These are phyloP conservation scores for Epithele typhae DNA, from an alignment of 768 basidiomycete genomes.

Conservation along the genomic window DNA sequence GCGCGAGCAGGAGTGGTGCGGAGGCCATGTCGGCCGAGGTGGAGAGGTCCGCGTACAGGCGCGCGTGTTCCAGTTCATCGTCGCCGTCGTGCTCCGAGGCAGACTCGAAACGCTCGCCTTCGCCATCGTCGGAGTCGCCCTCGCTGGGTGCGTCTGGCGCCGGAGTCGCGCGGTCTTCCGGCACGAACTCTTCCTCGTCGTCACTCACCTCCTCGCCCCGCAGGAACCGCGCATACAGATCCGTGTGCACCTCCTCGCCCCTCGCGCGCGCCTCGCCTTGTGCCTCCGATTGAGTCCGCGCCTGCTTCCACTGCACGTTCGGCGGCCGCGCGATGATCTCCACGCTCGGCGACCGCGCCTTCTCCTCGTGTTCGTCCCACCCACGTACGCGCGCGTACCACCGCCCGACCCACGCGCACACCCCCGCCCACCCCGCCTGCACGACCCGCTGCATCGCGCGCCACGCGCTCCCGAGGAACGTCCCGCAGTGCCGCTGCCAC, in stretches of 20 bases:
- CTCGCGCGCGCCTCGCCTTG: neutral
- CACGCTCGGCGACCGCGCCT: neutral
- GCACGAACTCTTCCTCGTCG: conserved; percentile 40
- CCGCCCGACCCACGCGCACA: neutral
- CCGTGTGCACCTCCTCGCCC: conserved; percentile 28
- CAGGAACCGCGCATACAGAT: conserved; percentile 54
- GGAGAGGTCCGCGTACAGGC: conserved; percentile 53
- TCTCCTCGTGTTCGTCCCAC: too few species aligned
- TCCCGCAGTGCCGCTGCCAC: conserved; percentile 37
- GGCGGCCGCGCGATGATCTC: neutral
- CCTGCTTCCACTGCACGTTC: too few species aligned
- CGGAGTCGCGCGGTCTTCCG: conserved; percentile 1
- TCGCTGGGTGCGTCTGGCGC: conserved; percentile 1
- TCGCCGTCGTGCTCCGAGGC: conserved; percentile 29
- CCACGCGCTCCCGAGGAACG: conserved; percentile 25
- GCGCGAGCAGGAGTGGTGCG: conserved; percentile 49
- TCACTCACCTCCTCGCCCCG: conserved; percentile 52
- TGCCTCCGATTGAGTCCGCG: too few species aligned
- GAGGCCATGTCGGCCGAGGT: conserved; percentile 27
- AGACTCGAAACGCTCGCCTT: conserved; percentile 5
- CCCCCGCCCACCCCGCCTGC: conserved; percentile 1
- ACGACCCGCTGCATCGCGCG: conserved; percentile 8
- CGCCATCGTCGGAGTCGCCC: conserved; percentile 9
- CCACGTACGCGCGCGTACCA: too few species aligned
- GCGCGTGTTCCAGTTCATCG: conserved; percentile 47